Evolutionary conservation across 768 basidiomycete species (phyloP), one percentile per base, ranked within the genome.

Genomic region (Russula foetens): DNA sequence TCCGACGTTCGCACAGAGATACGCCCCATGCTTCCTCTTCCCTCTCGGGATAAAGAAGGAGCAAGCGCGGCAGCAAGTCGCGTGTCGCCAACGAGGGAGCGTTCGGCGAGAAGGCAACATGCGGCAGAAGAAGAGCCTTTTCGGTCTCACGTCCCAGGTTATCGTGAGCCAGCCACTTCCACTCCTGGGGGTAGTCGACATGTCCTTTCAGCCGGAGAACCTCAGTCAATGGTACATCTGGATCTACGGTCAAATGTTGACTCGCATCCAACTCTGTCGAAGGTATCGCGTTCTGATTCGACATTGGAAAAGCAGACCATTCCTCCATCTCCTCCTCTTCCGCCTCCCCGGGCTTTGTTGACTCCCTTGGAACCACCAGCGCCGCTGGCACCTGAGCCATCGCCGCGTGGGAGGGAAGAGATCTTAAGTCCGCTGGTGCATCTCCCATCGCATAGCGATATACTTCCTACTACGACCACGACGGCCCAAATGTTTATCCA

Each of bases 1-100:
- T 62, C 56, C 23, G 60, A 52, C n/a, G 35, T 33, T 57, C 60
- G 55, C 39, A 57, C 49, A 24, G 60, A 58, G 56, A 19, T 33
- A 21, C 60, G 35, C 28, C 55, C 35, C 8, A 14, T 51, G 5
- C 56, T 48, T 23, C 39, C 51, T 23, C 43, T 48, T 15, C 24
- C 51, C 45, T 43, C 31, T 23, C 45, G 51, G 38, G 51, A 48
- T 21, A 43, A 28, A 43, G 56, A 58, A 51, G 60, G 52, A 31
- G 55, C 28, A 19, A 23, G 11, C 7, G 1, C 50, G 19, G 21
- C 21, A 19, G 28, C 15, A 15, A 58, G 56, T 24, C 51, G 51
- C 21, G 19, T 54, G 23, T 62, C 60, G n/a, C 56, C 60, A 41
- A 45, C 45, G 7, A 51, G 38, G 26, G 51, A 62, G 19, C 55